Evolutionary conservation across 768 basidiomycete species (phyloP).

Genomic region (Tricholoma terreum): DNA sequence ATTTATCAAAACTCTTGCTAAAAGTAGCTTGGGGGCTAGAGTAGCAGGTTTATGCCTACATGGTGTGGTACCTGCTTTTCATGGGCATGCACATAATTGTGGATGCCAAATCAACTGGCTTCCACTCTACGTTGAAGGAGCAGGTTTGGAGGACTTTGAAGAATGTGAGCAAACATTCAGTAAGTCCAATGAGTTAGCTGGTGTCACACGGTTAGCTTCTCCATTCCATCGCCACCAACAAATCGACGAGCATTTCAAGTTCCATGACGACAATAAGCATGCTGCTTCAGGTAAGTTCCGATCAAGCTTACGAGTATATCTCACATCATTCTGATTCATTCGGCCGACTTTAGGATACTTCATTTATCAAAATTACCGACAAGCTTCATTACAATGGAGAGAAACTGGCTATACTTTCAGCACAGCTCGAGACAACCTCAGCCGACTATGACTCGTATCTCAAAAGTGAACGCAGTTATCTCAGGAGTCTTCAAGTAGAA

Average conservation of each 20-base stretch:
- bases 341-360: slow-evolving; percentile 9
- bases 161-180: slow-evolving; percentile 25
- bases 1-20: slow-evolving; percentile 19
- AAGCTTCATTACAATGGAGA: slow-evolving; percentile 21
- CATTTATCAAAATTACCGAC: slow-evolving; percentile 26
- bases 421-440: no score
- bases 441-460: no score
- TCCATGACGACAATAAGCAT: slow-evolving; percentile 36
- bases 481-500: slow-evolving; percentile 26
- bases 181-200: slow-evolving; percentile 27
- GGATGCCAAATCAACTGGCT: no score
- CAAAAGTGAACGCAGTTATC: no score
- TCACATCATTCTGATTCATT: not conserved
- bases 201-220: no score
- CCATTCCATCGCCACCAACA: no score
- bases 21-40: slow-evolving; percentile 17
- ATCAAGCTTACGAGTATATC: not conserved
- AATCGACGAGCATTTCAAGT: slow-evolving; percentile 29
- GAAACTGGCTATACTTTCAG: slow-evolving; percentile 8
- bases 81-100: no score
- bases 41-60: slow-evolving; percentile 2
- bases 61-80: slow-evolving; percentile 19
- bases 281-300: not conserved
- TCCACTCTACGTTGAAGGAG: no score
- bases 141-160: no score